Conservation (phyloP, 2,329 filamentous ascomycete species). For the Sporothrix humicola region DNA sequence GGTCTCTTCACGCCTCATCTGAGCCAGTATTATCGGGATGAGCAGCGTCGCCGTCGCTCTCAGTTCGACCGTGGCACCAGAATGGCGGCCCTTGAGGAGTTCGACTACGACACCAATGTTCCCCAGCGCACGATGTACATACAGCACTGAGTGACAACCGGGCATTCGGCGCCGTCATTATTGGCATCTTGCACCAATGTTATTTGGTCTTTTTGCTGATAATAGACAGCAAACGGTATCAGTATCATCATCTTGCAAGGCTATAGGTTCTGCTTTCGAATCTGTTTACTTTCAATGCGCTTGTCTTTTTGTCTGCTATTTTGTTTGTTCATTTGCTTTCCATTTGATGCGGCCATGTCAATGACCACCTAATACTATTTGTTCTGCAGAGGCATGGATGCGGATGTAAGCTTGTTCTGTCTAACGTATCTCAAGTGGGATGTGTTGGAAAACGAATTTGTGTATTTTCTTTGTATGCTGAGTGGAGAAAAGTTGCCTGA, state of each 20-base stretch:
- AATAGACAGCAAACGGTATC: slow-evolving; percentile 25
- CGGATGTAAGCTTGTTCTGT: background rate
- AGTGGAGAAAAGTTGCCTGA: background rate
- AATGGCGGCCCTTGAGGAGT: slow-evolving; percentile 70
- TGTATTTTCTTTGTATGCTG: background rate
- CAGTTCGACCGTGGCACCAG: slow-evolving; percentile 83
- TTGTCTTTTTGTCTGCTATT: slow-evolving; percentile 15
- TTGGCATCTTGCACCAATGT: slow-evolving; percentile 23
- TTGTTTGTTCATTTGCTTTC: slow-evolving; percentile 8
- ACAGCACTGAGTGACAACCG: slow-evolving; percentile 26
- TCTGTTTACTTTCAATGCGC: background rate
- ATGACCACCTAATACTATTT: background rate
- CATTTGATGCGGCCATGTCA: background rate
- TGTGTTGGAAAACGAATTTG: background rate
- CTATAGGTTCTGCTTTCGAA: slow-evolving; percentile 19
- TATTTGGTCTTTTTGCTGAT: slow-evolving; percentile 8
- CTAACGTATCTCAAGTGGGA: slow-evolving; percentile 25
- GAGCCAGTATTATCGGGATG: slow-evolving; percentile 72
- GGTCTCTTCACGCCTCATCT: slow-evolving; percentile 82
- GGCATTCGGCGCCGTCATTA: slow-evolving; percentile 9
- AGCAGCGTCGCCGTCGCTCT: slow-evolving; percentile 76
- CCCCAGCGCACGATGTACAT: slow-evolving; percentile 46
- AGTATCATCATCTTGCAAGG: slow-evolving; percentile 15
- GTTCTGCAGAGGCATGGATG: background rate
- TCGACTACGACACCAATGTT: slow-evolving; percentile 56